phyloP scores from a whole-genome alignment of 2,329 filamentous ascomycete genomes.

The Paraphaeosphaeria minitans region DNA sequence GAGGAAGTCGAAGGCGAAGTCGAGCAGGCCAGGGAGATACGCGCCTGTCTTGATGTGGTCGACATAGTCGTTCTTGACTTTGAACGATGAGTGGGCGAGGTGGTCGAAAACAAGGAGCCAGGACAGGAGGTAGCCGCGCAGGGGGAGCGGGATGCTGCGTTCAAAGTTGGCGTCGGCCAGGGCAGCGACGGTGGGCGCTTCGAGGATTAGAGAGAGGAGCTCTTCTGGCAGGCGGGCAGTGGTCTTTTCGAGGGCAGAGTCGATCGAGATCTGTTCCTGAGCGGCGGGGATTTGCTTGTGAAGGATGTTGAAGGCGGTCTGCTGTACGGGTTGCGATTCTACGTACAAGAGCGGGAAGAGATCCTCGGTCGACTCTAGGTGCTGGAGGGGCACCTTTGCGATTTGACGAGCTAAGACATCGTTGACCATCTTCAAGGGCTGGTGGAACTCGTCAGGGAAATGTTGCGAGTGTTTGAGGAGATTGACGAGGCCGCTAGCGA shows the following conservation, averaged over 20 bases:
- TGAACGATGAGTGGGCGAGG: conserved; percentile 76
- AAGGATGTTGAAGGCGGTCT: conserved; percentile 78
- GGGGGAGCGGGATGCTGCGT: conserved; percentile 66
- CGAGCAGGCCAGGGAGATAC: conserved; percentile 70
- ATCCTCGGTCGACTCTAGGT: conserved; percentile 67
- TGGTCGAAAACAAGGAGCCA: conserved; percentile 93
- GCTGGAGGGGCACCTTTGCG: conserved; percentile 64
- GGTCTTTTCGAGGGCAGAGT: conserved; percentile 73
- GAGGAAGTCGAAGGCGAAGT: conserved; percentile 83
- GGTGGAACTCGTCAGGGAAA: conserved; percentile 59
- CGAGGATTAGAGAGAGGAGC: conserved; percentile 79
- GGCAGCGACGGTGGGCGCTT: conserved; percentile 72
- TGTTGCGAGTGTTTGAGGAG: conserved; percentile 64
- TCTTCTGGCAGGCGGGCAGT: conserved; percentile 80
- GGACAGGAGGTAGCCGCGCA: conserved; percentile 82
- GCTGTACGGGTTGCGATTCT: conserved; percentile 75
- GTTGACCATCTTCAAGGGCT: conserved; percentile 77
- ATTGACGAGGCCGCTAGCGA: conserved; percentile 64
- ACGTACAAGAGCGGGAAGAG: conserved; percentile 79
- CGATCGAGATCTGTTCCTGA: conserved; percentile 83
- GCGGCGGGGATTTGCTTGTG: conserved; percentile 76
- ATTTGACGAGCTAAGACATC: conserved; percentile 73
- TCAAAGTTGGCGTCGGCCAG: conserved; percentile 70
- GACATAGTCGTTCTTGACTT: conserved; percentile 80
- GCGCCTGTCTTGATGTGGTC: conserved; percentile 77